These are phyloP conservation scores for Amanita subjunquillea DNA, from an alignment of 768 basidiomycete species.

Conservation along the genomic window DNA sequence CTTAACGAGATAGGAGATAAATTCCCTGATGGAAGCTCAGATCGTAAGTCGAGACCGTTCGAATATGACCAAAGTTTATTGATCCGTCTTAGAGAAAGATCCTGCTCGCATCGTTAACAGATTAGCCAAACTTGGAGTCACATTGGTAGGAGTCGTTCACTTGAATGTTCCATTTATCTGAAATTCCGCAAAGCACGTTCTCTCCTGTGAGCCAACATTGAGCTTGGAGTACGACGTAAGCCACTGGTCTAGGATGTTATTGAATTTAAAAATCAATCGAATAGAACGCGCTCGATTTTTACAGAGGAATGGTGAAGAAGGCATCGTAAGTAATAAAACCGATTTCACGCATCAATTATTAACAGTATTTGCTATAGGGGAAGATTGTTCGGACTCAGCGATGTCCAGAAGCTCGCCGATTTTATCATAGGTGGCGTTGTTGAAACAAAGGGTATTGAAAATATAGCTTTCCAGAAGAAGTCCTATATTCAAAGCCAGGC, in stretches of 20 bases:
- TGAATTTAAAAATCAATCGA: too few relatives aligned
- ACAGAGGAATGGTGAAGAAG: too few relatives aligned
- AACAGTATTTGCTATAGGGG: too few relatives aligned
- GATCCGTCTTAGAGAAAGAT: slow-evolving; percentile 15
- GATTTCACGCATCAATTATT: too few relatives aligned
- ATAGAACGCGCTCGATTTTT: too few relatives aligned
- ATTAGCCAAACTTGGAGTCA: slow-evolving; percentile 44
- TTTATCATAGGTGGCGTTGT: slow-evolving; percentile 19
- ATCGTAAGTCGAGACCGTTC: neutral
- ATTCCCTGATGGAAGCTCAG: slow-evolving; percentile 10
- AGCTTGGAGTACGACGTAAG: slow-evolving; percentile 8
- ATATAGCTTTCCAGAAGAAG: slow-evolving; percentile 18
- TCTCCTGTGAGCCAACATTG: slow-evolving; percentile 40
- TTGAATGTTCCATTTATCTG: neutral
- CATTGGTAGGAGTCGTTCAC: slow-evolving; percentile 25
- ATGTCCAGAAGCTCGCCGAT: slow-evolving; percentile 14
- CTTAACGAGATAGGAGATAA: slow-evolving; percentile 44
- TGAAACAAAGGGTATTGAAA: slow-evolving; percentile 15
- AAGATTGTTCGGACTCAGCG: too few relatives aligned
- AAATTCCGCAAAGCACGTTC: slow-evolving; percentile 31
- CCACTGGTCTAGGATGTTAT: too few relatives aligned
- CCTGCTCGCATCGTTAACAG: slow-evolving; percentile 21
- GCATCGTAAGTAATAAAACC: too few relatives aligned
- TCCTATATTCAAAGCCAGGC: slow-evolving; percentile 9
- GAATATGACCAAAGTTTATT: neutral